These are phyloP conservation scores for Colletotrichum orbiculare DNA, from an alignment of 2,329 filamentous ascomycete genomes.

Conservation along the genomic window DNA sequence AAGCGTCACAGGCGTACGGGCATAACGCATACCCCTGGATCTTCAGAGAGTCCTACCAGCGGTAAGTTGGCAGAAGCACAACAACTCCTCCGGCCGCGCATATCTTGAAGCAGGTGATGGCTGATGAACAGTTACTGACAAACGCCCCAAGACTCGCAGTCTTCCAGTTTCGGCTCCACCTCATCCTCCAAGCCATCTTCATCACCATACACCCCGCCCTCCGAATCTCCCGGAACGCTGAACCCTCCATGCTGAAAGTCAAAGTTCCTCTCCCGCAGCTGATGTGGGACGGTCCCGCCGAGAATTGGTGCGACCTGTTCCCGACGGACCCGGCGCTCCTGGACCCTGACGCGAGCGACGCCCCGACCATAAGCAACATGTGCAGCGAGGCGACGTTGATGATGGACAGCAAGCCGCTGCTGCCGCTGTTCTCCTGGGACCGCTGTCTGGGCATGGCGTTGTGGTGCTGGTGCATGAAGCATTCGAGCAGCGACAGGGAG, in stretches of 20 bases:
- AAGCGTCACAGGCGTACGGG: constrained; percentile 1
- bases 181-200: constrained; percentile 30
- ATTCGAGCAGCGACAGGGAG: constrained; percentile 24
- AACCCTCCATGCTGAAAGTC: constrained; percentile 18
- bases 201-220: constrained; percentile 25
- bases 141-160: constrained; percentile 14
- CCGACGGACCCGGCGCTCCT: constrained; percentile 16
- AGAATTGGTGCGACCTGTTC: constrained; percentile 15
- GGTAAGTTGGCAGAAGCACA: background rate
- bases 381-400: constrained; percentile 14
- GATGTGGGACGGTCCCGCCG: constrained; percentile 23
- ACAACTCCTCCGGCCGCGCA: too few relatives aligned
- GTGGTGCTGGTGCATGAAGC: constrained; percentile 29
- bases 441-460: constrained; percentile 29
- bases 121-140: background rate
- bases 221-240: constrained; percentile 20
- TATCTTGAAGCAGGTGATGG: too few relatives aligned
- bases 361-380: constrained; percentile 19
- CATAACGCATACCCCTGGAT: constrained; percentile 10
- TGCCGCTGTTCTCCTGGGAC: constrained; percentile 25
- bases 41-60: constrained; percentile 24
- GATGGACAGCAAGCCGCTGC: constrained; percentile 23
- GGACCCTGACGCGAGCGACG: background rate
- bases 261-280: constrained; percentile 15
- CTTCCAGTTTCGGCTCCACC: constrained; percentile 30